Conservation (phyloP, 2,329 filamentous ascomycete species). For the Alternaria gansuensis region DNA sequence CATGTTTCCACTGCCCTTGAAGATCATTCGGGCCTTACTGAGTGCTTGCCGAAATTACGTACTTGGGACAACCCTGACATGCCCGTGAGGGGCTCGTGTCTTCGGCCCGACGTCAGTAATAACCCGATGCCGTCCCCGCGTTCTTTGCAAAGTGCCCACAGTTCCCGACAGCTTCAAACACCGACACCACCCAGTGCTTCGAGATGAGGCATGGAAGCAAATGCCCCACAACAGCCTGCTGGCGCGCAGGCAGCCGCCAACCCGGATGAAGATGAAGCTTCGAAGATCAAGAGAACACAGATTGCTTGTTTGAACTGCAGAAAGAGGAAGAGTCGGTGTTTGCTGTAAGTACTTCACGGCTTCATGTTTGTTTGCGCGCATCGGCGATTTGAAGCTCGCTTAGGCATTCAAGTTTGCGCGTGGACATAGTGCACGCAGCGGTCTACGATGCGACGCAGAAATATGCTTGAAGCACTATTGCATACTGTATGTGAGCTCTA, state of each 20-base stretch:
- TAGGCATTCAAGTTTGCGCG: not conserved
- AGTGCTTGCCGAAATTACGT: not conserved
- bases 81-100: not conserved
- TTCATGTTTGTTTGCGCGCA: conserved; percentile 13
- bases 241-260: conserved; percentile 20
- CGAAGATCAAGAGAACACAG: conserved; percentile 36
- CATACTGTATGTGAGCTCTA: not conserved
- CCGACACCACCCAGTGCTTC: conserved; percentile 20
- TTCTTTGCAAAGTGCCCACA: conserved; percentile 8
- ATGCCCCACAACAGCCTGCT: conserved; percentile 24
- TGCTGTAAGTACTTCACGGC: conserved; percentile 46
- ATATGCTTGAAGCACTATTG: not conserved
- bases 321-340: conserved; percentile 53
- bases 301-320: conserved; percentile 49
- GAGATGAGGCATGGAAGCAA: conserved; percentile 27
- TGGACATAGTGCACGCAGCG: not conserved
- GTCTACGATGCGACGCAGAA: not conserved
- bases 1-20: not conserved
- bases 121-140: conserved; percentile 25
- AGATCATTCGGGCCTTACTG: not conserved
- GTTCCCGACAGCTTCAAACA: conserved; percentile 27
- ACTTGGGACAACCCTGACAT: conserved; percentile 1
- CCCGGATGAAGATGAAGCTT: conserved; percentile 30
- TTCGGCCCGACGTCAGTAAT: conserved; percentile 20
- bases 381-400: conserved; percentile 1